Conservation (phyloP, 2,329 filamentous ascomycete species). For the Trichoderma sp. region DNA sequence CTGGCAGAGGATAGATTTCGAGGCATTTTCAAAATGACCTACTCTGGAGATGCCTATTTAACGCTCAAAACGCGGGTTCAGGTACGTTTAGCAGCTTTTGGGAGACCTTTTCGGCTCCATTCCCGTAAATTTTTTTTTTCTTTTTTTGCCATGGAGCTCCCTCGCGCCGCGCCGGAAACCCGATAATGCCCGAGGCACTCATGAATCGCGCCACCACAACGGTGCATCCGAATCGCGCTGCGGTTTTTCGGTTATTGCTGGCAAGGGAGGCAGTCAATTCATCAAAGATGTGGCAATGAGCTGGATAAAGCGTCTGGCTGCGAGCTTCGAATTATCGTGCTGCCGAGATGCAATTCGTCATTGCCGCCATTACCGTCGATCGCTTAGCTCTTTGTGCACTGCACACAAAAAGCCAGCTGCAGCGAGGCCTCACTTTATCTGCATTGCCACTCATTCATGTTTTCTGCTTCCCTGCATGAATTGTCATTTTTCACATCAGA, state of each 20-base stretch:
- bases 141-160: conserved; percentile 4
- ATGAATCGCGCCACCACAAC: conserved; percentile 8
- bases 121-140: neutral
- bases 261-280: neutral
- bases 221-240: neutral
- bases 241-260: neutral
- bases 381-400: conserved; percentile 2
- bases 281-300: neutral
- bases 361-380: conserved; percentile 4
- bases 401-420: neutral
- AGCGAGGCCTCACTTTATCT: neutral
- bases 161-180: conserved; percentile 19
- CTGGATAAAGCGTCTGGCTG: conserved; percentile 16
- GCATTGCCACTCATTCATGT: neutral
- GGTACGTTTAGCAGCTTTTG: conserved; percentile 46
- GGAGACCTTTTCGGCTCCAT: conserved; percentile 18
- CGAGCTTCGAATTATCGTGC: neutral
- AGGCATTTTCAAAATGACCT: conserved; percentile 99
- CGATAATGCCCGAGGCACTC: conserved; percentile 24
- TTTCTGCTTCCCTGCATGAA: neutral
- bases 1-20: conserved; percentile 94
- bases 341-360: neutral
- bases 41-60: conserved; percentile 90
- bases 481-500: neutral
- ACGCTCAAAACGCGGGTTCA: conserved; percentile 95